Evolutionary conservation across 75 land plant genomes (phyloP), one percentile per base, ranked within the genome.

Genomic region (Picea sitchensis): DNA sequence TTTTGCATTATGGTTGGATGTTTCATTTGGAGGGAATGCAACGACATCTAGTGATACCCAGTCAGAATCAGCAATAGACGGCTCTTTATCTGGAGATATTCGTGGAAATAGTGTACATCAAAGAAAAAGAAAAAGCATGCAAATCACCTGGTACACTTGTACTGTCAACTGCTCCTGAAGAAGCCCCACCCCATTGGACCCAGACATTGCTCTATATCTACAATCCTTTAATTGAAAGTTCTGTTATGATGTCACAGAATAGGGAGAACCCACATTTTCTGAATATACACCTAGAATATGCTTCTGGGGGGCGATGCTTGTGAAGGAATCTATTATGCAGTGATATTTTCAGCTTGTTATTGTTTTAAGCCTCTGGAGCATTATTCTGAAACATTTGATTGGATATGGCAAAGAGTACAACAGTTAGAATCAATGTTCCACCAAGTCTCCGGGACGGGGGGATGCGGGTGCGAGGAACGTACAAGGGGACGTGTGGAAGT

Each of bases 1-100:
- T 20, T 96, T 96, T 87, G 99, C 95, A 17, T 87, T 96, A 65
- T 96, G 99, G 99, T 96, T 96, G 62, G 95, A 96, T 79, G 99
- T 94, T 38, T 87, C 91, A 59, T 96, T 96, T 82, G 79, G 80
- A 63, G 88, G 82, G 14, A 84, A 85, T 26, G 65, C 77, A 62
- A 62, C 54, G 26, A 79, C 81, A 56, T 54, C 81, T 47, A 15
- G 64, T 57, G 85, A 86, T 34, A 58, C 69, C 47, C 64, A 72
- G 38, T 18, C 77, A 2, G 85, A 81, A 51, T 71, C 84, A 31
- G 60, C 87, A 51, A 30, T 61, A 47, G 80, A 76, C 1, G 80
- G 76, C 73, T 64, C 81, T 31, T 26, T 78, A 21, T 79, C 84
- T 58, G 71, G 76, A 75, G 84, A 73, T 30, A 57, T 80, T 56